Base-by-base conservation (phyloP, 805 yeast species). In the Candida tallmaniae region DNA sequence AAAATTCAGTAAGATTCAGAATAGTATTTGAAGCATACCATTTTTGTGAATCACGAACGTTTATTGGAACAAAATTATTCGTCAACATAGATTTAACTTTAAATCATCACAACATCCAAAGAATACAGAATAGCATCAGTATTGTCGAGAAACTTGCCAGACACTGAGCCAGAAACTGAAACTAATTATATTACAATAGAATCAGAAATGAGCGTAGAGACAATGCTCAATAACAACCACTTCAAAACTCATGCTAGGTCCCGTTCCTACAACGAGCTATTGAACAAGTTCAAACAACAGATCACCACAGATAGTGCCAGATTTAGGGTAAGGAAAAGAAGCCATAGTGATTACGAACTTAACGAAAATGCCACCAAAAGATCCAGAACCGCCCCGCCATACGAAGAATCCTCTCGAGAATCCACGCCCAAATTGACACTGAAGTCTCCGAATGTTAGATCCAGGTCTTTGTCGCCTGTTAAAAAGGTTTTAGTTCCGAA, bases 341-440 rank as follows among this genome's bases (percentile, higher is more conserved):
- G 58, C 6, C 50, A 49, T 34, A 50, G 54, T 35, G 67, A 59
- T 29, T 23, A 28, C 12, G 32, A 18, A 5, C 9, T 10, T 7
- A 16, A 15, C 5, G 35, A 39, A 39, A 28, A 27, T 44, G 12
- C 27, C 15, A 27, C 18, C 32, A 68, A 69, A 46, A 52, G 70
- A 32, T 56, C 70, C n/a, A 56, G 64, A 46, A 67, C 73, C 7
- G 73, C 73, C 4, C 73, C 74, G 22, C 69, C 73, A 9, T 38
- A 38, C 5, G 27, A 25, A 14, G 30, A 67, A 63, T n/a, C 47
- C 44, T 8, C 50, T 44, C 32, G 22, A 13, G 18, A 22, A n/a
- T 24, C 34, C 16, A 32, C 24, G 5, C 4, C 21, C 6, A 33
- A 25, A 13, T 32, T 20, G 14, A 10, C 29, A 2, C 18, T 25